Evolutionary conservation across 768 basidiomycete genomes (phyloP), one percentile per base, ranked within the genome.

Genomic region (Rhodotorula paludigena): DNA sequence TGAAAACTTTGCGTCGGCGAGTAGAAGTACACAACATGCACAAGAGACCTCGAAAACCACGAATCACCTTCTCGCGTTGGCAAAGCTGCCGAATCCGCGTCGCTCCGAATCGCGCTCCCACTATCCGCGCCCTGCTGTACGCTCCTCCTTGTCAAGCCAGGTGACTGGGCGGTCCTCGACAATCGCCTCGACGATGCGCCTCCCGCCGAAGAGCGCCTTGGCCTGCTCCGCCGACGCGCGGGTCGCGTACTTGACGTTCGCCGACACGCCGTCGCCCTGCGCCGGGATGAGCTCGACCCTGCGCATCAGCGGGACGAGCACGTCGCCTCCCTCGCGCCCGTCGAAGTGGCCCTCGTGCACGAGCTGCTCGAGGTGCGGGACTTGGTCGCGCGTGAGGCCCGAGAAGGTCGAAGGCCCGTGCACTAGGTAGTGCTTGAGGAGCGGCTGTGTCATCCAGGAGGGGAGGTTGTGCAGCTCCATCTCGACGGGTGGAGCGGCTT

Each of bases 391-490:
- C 41, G 38, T n/a, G 30, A 44, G 20, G 36, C 25, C 3, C 10
- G 11, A 7, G 48, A 59, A 65, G 2, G 51, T 30, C 12, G 20
- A 2, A 15, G 57, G 64, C 18, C 64, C 64, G 41, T 38, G 0
- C 2, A n/a, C 15, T 23, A 65, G 57, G 51, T 35, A 65, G n/a
- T 48, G 51, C 2, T n/a, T 9, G 32, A 58, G 21, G 48, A 59
- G 21, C 7, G n/a, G 3, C 2, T 16, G 3, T 20, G 56, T 52
- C 36, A n/a, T n/a, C 48, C 30, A 54, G 16, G 36, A 9, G 2
- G 49, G 57, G 51, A 65, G 28, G 20, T 5, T 5, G 58, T 23
- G 35, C 8, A 60, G n/a, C 44, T 48, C 32, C 45, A 58, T 36
- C 47, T 47, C 30, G 25, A 15, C n/a, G 18, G 12, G 41, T 10